A percentile compares a stretch with the other conserved stretches of the same genome.
Conservation (phyloP, 2,329 filamentous ascomycete genomes). For the Chalaropsis ovoidea region DNA sequence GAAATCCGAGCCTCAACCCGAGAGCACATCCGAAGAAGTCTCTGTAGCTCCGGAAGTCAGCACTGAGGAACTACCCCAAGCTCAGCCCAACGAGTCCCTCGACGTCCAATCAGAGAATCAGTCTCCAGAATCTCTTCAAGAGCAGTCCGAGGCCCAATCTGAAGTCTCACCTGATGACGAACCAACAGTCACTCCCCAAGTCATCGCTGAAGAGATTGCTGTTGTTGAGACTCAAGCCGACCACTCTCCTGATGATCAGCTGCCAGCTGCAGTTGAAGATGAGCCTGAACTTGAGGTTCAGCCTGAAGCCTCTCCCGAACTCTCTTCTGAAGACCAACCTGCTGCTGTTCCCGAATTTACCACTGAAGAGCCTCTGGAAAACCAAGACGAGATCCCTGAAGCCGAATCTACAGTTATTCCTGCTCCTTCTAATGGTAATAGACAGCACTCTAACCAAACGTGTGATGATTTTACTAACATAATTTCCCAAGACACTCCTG, state of each 20-base stretch:
- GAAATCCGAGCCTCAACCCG: neutral
- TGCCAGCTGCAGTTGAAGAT: neutral
- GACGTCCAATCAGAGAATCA: neutral
- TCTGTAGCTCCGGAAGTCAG: neutral
- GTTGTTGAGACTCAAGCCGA: neutral
- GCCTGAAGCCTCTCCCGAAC: neutral
- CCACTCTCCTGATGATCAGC: neutral
- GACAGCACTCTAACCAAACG: neutral
- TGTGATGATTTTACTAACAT: neutral
- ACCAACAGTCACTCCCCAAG: neutral
- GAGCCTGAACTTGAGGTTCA: neutral
- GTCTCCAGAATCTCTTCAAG: neutral
- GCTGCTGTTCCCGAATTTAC: neutral
- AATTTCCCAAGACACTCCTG: neutral
- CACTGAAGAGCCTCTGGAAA: neutral
- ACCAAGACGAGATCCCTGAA: neutral
- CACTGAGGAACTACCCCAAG: neutral
- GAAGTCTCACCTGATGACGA: neutral
- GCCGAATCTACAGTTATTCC: neutral
- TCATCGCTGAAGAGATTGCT: neutral
- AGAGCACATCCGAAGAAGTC: neutral
- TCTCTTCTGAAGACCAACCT: neutral
- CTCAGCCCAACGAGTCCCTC: neutral
- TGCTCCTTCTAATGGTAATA: neutral
- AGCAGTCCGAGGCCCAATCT: neutral